Evolutionary conservation across 1,284 basidiomycete genomes (phyloP).

Genomic region (Amylostereum areolatum): DNA sequence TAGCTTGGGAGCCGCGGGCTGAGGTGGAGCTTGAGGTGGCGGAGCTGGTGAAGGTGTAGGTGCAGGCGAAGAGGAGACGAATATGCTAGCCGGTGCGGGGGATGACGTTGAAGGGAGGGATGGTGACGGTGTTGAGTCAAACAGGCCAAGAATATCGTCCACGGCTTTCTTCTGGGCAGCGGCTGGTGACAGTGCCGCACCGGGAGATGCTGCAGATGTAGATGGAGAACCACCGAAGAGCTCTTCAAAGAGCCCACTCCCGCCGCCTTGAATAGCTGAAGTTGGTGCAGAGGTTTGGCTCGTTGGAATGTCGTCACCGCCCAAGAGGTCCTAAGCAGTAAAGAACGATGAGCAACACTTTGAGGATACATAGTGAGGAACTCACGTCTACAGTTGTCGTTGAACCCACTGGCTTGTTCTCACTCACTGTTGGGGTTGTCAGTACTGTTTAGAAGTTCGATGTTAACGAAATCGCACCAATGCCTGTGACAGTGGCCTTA

Average conservation of each 20-base stretch:
- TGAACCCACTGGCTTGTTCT: constrained; percentile 90
- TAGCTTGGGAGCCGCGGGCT: constrained; percentile 44
- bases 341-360: constrained; percentile 2
- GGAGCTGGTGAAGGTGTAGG: constrained; percentile 30
- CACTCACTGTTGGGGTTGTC: constrained; percentile 57
- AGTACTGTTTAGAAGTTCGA: not conserved
- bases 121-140: constrained; percentile 39
- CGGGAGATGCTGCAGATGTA: constrained; percentile 33
- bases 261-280: constrained; percentile 52
- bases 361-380: constrained; percentile 6
- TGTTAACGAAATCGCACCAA: constrained; percentile 43
- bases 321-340: constrained; percentile 63
- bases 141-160: constrained; percentile 90
- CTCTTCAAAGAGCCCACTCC: constrained; percentile 88
- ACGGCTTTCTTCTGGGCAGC: constrained; percentile 57
- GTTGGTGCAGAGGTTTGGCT: constrained; percentile 23
- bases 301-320: constrained; percentile 58
- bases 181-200: constrained; percentile 33
- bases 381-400: constrained; percentile 72
- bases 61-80: constrained; percentile 44
- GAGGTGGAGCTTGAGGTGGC: constrained; percentile 28
- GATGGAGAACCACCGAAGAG: constrained; percentile 72
- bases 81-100: constrained; percentile 46
- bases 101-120: constrained; percentile 31
- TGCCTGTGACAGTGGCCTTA: constrained; percentile 89